Evolutionary conservation across 176 grass and related monocot species (phyloP), one percentile per base, ranked within the genome.

Genomic region (Cymbopogon citratus): DNA sequence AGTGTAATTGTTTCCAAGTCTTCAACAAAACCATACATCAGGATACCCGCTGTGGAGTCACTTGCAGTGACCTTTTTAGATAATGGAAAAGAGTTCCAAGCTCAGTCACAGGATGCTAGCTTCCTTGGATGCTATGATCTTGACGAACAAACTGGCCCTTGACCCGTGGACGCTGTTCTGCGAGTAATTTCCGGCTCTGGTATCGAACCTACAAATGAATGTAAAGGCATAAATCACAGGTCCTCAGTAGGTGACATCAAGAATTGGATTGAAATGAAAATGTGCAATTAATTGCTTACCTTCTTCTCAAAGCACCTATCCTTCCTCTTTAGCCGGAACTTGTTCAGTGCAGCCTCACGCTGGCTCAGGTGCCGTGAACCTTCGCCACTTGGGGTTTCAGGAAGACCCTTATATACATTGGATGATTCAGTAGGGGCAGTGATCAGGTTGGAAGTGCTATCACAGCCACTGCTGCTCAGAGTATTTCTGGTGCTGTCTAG

Each of bases 121-220:
- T 89, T 79, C 89, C 84, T 69, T 83, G 92, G 14, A 88, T 40
- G 54, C 36, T 29, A 59, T 85, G 89, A 31, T 93, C 90, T 72
- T 95, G 95, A 7, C 97, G 93, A 91, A 99, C 93, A 84, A 99
- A 99, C 74, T 99, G 97, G 9, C 97, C 97, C 71, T 99, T 99
- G 3, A 99, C 87, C 40, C 97, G 87, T 7, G 97, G 97, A 36
- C 97, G 87, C 81, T 99, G 89, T 77, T 99, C 91, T 15, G 97
- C 97, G 5, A 99, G 92, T 80, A 99, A 54, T 83, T 99, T 99
- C 29, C 97, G 81, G 85, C 97, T 99, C 83, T 99, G 93, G 43
- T 99, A 99, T 21, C 97, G 79, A 31, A 99, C 97, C 97, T 99
- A 89, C 57, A 3, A 59, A 67, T 40, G 13, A 56, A 59, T 51